Conservation (phyloP, 192 early-diverging fungal species). For the Allomyces arbusculus region DNA sequence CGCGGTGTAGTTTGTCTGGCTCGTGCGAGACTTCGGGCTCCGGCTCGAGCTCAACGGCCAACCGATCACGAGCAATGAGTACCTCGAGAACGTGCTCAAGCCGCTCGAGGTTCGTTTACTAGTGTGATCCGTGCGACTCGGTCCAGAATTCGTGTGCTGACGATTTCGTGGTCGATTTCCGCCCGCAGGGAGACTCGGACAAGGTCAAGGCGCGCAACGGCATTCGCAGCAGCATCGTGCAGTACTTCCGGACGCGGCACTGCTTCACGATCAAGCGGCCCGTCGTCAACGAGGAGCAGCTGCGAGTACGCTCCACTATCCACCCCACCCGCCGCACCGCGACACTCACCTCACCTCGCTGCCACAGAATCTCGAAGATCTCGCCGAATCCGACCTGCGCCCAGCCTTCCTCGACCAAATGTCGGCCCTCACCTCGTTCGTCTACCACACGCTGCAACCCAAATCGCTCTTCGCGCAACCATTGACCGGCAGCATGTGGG, state of each 20-base stretch:
- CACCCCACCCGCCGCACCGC: no score
- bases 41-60: background rate
- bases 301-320: background rate
- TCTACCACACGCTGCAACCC: background rate
- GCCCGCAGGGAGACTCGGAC: background rate
- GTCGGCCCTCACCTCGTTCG: background rate
- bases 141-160: no score
- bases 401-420: background rate
- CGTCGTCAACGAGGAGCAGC: background rate
- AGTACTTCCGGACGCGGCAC: background rate
- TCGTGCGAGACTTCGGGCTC: background rate
- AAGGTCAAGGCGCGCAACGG: background rate
- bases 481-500: background rate
- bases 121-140: no score
- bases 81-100: background rate
- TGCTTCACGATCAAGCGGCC: background rate
- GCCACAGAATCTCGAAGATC: background rate
- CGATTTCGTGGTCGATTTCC: no score
- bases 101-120: background rate
- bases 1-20: background rate
- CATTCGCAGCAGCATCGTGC: background rate
- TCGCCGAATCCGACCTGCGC: background rate
- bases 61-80: background rate
- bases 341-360: no score
- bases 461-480: background rate